A percentile compares a stretch with the other conserved stretches of the same genome.
These are phyloP conservation scores for Chalaropsis ovoidea DNA, from an alignment of 2,329 filamentous ascomycete genomes.

Conservation along the genomic window DNA sequence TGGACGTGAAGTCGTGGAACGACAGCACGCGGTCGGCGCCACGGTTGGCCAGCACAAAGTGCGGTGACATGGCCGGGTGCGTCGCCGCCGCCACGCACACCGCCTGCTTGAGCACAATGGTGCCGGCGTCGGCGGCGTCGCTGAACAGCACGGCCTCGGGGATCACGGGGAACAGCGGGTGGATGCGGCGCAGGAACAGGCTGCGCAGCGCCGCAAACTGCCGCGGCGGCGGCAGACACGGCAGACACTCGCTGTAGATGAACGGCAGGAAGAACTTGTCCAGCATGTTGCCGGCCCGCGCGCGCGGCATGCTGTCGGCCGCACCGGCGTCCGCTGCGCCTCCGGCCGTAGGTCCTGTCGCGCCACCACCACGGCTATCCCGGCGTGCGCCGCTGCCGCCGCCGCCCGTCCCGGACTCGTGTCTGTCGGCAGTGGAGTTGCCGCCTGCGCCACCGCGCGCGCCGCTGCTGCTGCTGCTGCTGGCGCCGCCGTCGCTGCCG, in stretches of 20 bases:
- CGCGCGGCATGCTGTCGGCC: background rate
- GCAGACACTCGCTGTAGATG: conserved; percentile 39
- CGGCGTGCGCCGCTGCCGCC: background rate
- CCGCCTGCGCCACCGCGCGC: background rate
- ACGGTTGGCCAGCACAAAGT: conserved; percentile 38
- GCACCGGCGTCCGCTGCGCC: background rate
- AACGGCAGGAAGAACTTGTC: conserved; percentile 37
- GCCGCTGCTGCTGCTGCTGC: background rate
- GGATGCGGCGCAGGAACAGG: conserved; percentile 44
- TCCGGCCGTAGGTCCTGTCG: background rate
- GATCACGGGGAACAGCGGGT: conserved; percentile 46
- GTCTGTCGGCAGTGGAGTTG: background rate
- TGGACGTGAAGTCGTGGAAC: conserved; percentile 41
- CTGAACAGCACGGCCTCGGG: conserved; percentile 33
- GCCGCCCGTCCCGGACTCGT: background rate
- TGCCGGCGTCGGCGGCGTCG: conserved; percentile 31
- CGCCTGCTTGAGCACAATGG: conserved; percentile 43
- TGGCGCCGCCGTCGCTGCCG: background rate
- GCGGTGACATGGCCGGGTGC: conserved; percentile 37
- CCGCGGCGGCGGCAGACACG: conserved; percentile 39
- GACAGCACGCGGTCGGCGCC: conserved; percentile 34
- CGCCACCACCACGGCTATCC: background rate
- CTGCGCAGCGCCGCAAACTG: conserved; percentile 40
- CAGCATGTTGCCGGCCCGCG: conserved; percentile 30
- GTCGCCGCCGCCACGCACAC: conserved; percentile 46